These are phyloP conservation scores for Camellia sinensis DNA, from an alignment of 148 eudicot genomes.

Conservation along the genomic window DNA sequence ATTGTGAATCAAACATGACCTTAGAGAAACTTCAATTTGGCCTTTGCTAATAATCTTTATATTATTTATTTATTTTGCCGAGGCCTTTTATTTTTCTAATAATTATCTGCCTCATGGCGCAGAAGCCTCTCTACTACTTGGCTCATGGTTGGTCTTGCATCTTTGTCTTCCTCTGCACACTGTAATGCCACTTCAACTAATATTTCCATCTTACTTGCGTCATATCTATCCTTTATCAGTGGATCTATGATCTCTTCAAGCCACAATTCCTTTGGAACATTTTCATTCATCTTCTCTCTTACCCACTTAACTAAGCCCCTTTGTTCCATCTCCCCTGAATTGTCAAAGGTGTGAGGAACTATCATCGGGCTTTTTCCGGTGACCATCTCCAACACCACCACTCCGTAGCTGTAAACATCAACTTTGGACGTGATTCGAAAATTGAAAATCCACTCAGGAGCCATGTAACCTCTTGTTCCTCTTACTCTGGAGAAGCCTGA, in stretches of 20 bases:
- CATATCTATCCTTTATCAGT: conserved; percentile 16
- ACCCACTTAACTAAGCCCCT: conserved; percentile 20
- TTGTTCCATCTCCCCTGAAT: not conserved
- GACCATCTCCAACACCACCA: conserved; percentile 21
- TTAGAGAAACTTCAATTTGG: no score
- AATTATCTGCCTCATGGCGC: not conserved
- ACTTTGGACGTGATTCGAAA: conserved; percentile 25
- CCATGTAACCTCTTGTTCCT: conserved; percentile 29
- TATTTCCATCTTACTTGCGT: conserved; percentile 15
- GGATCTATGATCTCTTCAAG: conserved; percentile 29
- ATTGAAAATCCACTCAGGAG: conserved; percentile 26
- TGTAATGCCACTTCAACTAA: conserved; percentile 34
- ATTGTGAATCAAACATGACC: no score
- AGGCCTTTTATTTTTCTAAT: no score
- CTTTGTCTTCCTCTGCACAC: conserved; percentile 38
- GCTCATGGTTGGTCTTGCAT: conserved; percentile 46
- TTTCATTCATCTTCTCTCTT: conserved; percentile 19
- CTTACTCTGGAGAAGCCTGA: not conserved
- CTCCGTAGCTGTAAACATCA: conserved; percentile 21
- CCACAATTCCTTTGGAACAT: conserved; percentile 8
- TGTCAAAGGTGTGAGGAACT: not conserved
- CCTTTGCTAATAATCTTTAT: not conserved
- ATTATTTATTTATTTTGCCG: no score
- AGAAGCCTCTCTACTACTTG: conserved; percentile 27
- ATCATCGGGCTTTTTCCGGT: conserved; percentile 5